A percentile compares a stretch with the other conserved stretches of the same genome.
Conservation (phyloP, 768 basidiomycete genomes). For the Phlebiopsis flavidoalba region DNA sequence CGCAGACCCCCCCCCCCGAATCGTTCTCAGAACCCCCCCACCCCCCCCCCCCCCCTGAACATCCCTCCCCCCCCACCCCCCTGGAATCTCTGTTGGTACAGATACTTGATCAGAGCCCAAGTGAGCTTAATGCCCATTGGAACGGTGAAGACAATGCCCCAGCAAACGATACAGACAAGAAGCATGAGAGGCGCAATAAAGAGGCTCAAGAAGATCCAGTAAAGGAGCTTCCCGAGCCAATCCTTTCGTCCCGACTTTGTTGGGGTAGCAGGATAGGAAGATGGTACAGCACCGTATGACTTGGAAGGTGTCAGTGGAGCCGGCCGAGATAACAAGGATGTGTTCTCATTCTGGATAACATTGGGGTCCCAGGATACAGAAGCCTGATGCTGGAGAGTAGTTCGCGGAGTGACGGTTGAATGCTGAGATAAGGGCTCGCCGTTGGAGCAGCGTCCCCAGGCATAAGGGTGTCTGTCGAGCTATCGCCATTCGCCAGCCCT, state of each 20-base stretch:
- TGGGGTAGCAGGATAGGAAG: slow-evolving; percentile 13
- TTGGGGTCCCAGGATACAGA: slow-evolving; percentile 40
- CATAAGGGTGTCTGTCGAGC: slow-evolving; percentile 12
- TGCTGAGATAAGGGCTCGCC: slow-evolving; percentile 25
- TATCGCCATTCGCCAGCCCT: slow-evolving; percentile 8
- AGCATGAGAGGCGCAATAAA: slow-evolving; percentile 90
- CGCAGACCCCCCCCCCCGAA: too few relatives aligned
- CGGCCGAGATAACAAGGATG: slow-evolving; percentile 31
- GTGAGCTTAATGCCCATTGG: slow-evolving; percentile 97
- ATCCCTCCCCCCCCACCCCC: too few relatives aligned
- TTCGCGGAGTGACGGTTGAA: slow-evolving; percentile 40
- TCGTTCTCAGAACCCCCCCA: too few relatives aligned
- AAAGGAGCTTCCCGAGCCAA: slow-evolving; percentile 67
- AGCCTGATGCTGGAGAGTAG: slow-evolving; percentile 29
- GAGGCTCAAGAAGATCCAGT: slow-evolving; percentile 72
- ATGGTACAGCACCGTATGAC: slow-evolving; percentile 62
- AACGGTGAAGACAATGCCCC: slow-evolving; percentile 92
- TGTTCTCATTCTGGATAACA: slow-evolving; percentile 37
- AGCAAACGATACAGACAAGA: slow-evolving; percentile 83
- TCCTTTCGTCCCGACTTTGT: slow-evolving; percentile 26
- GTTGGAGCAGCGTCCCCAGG: slow-evolving; percentile 2
- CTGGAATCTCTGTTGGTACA: slow-evolving; percentile 82
- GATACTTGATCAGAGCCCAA: slow-evolving; percentile 87
- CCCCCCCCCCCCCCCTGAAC: too few relatives aligned
- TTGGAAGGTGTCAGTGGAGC: slow-evolving; percentile 33